Evolutionary conservation across 1,139 yeast species (phyloP).

Genomic region (Ogataea hybrid): DNA sequence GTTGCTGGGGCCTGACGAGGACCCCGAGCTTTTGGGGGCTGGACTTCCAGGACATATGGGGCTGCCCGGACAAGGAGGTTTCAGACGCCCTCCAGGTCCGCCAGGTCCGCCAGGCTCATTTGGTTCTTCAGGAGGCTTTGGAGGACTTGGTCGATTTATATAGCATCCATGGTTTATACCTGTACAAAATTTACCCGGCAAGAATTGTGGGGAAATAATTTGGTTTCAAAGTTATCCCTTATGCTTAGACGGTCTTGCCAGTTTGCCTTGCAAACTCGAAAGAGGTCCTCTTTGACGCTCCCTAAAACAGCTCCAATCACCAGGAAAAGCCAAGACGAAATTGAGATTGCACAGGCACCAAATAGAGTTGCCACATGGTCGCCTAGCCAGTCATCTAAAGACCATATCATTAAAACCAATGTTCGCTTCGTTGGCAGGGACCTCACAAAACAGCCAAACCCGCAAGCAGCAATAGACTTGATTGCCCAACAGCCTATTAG

Average conservation of each 20-base stretch:
- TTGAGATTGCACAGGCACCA: slow-evolving; percentile 58
- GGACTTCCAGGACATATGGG: slow-evolving; percentile 50
- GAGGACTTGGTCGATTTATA: slow-evolving; percentile 23
- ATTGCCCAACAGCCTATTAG: slow-evolving; percentile 73
- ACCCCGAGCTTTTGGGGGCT: slow-evolving; percentile 42
- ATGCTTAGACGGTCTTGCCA: slow-evolving; percentile 1
- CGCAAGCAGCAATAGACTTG: slow-evolving; percentile 82
- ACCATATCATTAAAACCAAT: slow-evolving; percentile 52
- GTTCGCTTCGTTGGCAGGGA: slow-evolving; percentile 76
- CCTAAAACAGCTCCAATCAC: slow-evolving; percentile 11
- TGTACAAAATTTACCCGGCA: slow-evolving; percentile 10
- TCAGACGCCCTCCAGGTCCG: slow-evolving; percentile 5
- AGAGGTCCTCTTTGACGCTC: slow-evolving; percentile 16
- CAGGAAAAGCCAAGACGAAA: slow-evolving; percentile 26
- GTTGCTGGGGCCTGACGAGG: slow-evolving; percentile 37
- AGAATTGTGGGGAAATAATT: slow-evolving; percentile 3
- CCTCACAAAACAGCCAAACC: slow-evolving; percentile 67
- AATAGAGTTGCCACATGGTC: slow-evolving; percentile 75
- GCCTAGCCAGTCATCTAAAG: slow-evolving; percentile 59
- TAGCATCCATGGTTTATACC: neutral
- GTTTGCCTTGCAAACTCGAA: slow-evolving; percentile 3
- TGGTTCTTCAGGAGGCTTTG: slow-evolving; percentile 8
- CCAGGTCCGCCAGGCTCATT: slow-evolving; percentile 9
- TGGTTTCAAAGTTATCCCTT: neutral
- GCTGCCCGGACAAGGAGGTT: slow-evolving; percentile 14